phyloP scores from a whole-genome alignment of 2,329 filamentous ascomycete genomes.

The Monascus ruber region DNA sequence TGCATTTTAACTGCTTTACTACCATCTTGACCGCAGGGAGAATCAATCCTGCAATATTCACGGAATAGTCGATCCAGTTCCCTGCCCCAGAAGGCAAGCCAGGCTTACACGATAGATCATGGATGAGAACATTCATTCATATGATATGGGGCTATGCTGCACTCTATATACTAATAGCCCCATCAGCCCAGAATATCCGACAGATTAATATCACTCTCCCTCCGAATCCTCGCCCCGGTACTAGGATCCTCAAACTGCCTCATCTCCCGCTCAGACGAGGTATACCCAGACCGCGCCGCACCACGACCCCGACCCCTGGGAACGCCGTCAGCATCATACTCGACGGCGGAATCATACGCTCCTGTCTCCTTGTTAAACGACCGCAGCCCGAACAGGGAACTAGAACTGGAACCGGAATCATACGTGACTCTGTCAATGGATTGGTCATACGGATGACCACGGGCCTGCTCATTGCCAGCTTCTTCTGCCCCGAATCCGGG shows the following conservation, averaged over 20 bases:
- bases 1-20: no score
- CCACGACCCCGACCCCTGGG: constrained; percentile 4
- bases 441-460: constrained; percentile 4
- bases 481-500: neutral
- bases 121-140: no score
- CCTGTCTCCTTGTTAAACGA: constrained; percentile 7
- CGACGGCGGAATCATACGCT: constrained; percentile 8
- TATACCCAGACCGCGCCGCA: constrained; percentile 5
- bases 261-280: constrained; percentile 2
- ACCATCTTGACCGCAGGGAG: no score
- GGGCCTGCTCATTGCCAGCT: neutral
- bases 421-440: constrained; percentile 3
- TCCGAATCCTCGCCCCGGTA: constrained; percentile 8
- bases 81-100: no score
- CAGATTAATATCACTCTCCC: constrained; percentile 8
- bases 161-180: no score
- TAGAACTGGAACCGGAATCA: constrained; percentile 4
- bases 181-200: neutral
- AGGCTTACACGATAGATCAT: no score
- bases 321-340: constrained; percentile 7
- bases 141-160: no score
- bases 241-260: constrained; percentile 10
- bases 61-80: no score
- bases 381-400: constrained; percentile 4
- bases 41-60: no score